Percentiles rank a stretch among this genome's conserved stretches.
phyloP scores from a whole-genome alignment of 345 rosid genomes.

The Heritiera littoralis region DNA sequence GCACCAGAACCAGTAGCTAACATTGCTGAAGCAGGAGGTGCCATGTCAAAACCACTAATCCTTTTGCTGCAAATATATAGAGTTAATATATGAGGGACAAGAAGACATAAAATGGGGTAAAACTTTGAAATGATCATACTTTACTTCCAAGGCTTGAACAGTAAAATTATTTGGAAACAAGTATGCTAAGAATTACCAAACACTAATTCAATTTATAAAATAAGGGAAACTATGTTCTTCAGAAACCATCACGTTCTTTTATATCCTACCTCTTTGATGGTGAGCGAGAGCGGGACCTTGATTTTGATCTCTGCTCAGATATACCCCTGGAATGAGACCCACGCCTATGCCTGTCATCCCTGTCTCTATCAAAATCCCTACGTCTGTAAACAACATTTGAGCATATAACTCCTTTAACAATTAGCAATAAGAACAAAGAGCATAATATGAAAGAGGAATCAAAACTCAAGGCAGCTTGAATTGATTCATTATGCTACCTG shows the following conservation, averaged over 20 bases:
- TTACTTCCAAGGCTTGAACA: neutral
- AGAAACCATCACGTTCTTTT: neutral
- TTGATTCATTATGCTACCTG: constrained; percentile 40
- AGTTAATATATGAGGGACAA: neutral
- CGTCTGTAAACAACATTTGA: constrained; percentile 34
- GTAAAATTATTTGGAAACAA: no score
- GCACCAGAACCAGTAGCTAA: constrained; percentile 49
- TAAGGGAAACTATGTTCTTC: neutral
- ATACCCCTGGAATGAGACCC: constrained; percentile 56
- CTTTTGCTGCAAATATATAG: constrained; percentile 74
- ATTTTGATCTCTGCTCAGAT: constrained; percentile 77
- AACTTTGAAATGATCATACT: neutral
- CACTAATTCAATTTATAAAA: neutral
- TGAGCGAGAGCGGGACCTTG: constrained; percentile 45
- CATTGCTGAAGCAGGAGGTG: constrained; percentile 85
- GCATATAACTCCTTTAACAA: neutral
- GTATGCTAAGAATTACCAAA: neutral
- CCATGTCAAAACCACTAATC: constrained; percentile 98
- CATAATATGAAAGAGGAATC: neutral
- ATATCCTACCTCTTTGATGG: constrained; percentile 66
- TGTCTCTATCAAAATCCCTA: constrained; percentile 71
- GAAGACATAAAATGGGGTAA: neutral
- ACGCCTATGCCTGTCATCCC: constrained; percentile 66
- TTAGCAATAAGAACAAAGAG: constrained; percentile 12
- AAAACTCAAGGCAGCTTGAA: neutral